Conservation (phyloP, 768 basidiomycete species). For the Pulveroboletus sp. region DNA sequence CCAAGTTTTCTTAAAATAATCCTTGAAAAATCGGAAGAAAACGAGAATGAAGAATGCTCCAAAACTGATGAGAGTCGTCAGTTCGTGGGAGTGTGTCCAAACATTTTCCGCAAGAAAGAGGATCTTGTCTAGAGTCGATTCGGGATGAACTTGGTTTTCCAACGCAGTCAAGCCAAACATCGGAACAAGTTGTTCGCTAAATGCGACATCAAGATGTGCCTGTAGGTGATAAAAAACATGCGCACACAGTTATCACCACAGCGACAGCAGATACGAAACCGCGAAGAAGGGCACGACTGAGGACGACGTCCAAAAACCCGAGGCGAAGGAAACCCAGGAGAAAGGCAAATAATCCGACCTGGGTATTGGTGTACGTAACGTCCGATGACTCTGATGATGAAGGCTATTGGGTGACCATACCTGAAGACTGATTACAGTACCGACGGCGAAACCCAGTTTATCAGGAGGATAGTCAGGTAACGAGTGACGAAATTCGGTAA, state of each 20-base stretch:
- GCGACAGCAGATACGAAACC: constrained; percentile 88
- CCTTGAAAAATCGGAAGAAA: constrained; percentile 55
- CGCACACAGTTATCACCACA: constrained; percentile 81
- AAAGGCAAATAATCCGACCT: constrained; percentile 86
- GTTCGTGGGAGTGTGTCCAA: constrained; percentile 53
- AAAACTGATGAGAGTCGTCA: constrained; percentile 76
- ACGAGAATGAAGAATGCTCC: constrained; percentile 67
- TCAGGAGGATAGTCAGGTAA: constrained; percentile 40
- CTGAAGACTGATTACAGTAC: constrained; percentile 84
- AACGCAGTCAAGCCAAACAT: constrained; percentile 79
- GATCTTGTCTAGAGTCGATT: constrained; percentile 74
- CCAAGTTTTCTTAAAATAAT: constrained; percentile 56
- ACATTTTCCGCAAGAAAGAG: constrained; percentile 66
- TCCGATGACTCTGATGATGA: too few species aligned
- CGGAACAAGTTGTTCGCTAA: constrained; percentile 80
- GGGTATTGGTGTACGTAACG: neutral
- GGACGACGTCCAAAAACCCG: constrained; percentile 91
- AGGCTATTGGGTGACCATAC: constrained; percentile 32
- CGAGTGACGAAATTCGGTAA: constrained; percentile 63
- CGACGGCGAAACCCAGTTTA: constrained; percentile 59
- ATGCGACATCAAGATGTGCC: neutral
- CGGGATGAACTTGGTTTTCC: constrained; percentile 52
- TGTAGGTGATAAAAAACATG: constrained; percentile 6
- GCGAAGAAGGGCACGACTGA: constrained; percentile 82
- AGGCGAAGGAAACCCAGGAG: constrained; percentile 83